Conservation (phyloP, 2,329 filamentous ascomycete genomes). For the Colletotrichum sp. region DNA sequence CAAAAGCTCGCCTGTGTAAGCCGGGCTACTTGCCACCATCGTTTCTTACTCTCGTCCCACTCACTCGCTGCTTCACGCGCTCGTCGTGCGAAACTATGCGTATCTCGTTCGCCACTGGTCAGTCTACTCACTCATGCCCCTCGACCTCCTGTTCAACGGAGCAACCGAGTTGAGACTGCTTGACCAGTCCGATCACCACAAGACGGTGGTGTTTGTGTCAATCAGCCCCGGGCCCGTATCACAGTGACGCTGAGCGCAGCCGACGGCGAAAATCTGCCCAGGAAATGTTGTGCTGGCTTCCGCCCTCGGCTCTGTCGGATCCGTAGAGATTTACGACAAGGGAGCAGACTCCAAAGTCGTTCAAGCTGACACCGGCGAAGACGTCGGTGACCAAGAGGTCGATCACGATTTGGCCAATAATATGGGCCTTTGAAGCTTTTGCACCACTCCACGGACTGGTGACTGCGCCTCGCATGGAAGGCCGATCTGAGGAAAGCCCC, state of each 20-base stretch:
- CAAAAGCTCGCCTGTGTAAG: too few species aligned
- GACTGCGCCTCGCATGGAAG: background rate
- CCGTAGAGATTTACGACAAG: background rate
- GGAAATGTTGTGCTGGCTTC: background rate
- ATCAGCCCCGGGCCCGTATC: background rate
- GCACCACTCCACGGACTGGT: background rate
- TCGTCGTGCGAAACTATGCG: background rate
- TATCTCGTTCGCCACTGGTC: too few species aligned
- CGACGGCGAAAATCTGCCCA: background rate
- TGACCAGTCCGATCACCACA: too few species aligned
- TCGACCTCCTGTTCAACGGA: too few species aligned
- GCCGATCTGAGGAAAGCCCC: background rate
- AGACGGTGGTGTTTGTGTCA: fast-evolving
- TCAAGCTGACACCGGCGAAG: background rate
- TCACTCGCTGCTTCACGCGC: background rate
- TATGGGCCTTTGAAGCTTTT: background rate
- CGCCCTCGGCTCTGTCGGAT: background rate
- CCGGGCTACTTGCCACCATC: background rate
- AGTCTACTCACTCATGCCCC: too few species aligned
- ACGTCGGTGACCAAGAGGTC: background rate
- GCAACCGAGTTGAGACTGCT: fast-evolving
- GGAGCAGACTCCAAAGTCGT: background rate
- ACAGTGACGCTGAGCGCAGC: fast-evolving
- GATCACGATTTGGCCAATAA: background rate
- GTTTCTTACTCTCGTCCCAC: background rate